Base-by-base conservation (phyloP, 2,329 filamentous ascomycete species). In the Colletotrichum spinosum region DNA sequence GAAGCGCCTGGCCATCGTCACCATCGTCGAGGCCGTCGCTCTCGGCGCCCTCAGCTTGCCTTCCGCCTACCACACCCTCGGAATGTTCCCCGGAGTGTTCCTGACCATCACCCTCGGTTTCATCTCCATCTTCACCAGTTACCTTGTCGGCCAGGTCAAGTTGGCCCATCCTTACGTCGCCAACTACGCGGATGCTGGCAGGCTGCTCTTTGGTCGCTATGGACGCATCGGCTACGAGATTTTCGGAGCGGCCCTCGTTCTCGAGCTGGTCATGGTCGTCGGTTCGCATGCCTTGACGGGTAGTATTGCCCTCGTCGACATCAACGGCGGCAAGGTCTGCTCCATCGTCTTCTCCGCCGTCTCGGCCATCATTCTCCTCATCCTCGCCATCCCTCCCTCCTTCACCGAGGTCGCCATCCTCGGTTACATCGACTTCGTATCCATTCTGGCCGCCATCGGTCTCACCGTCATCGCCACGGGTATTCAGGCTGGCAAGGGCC, bases 261-360 rank as follows among this genome's bases (percentile, higher is more conserved):
- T 92, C 12, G 87, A 92, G 74, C 80, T 92, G 39, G 78, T 90
- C 64, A 91, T 93, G 77, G 84, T 91, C 70, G 88, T 90, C 77
- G 88, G 86, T 35, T 90, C 89, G n/a, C 91, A 93, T 76, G 81
- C 91, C 50, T 78, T 92, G 68, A 91, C 89, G 0, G 92, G 92
- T 69, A 85, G 84, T 34, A 89, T 92, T 70, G 90, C 90, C 69
- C 85, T 92, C 76, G 88, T 88, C 70, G 87, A 83, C 50, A 80
- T 92, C 55, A 88, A 88, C 4, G 76, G 85, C 6, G 84, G 90
- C 68, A 85, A 74, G 34, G 72, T 75, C 25, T 84, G 82, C 75
- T 80, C 80, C 17, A 70, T 84, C 49, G 77, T 80, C 53, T 84
- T 83, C 67, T 78, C 78, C 15, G 76, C 81, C 41, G 75, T 83